Evolutionary conservation across 2,329 filamentous ascomycete species (phyloP).

Genomic region (Calonectria fujianensis): DNA sequence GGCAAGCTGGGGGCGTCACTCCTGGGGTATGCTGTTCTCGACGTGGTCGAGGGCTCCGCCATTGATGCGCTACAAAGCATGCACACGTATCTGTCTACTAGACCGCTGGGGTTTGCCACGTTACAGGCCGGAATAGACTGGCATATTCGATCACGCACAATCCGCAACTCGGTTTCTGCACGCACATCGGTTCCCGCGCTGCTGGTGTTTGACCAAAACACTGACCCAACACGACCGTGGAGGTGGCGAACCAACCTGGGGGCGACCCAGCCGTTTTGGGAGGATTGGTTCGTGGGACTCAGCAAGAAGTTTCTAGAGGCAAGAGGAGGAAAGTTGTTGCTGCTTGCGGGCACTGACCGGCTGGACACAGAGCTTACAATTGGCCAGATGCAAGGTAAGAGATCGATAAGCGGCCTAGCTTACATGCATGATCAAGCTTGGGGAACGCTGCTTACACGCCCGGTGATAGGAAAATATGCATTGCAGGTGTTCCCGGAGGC

Average conservation of each 20-base stretch:
- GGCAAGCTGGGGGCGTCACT: slow-evolving; percentile 80
- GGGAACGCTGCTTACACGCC: slow-evolving; percentile 40
- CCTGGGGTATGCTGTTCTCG: slow-evolving; percentile 91
- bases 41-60: slow-evolving; percentile 96
- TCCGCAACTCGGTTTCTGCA: slow-evolving; percentile 89
- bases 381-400: slow-evolving; percentile 93
- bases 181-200: slow-evolving; percentile 90
- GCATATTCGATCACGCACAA: slow-evolving; percentile 92
- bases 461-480: slow-evolving; percentile 86
- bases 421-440: neutral
- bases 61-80: slow-evolving; percentile 97
- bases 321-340: slow-evolving; percentile 86
- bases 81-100: slow-evolving; percentile 90
- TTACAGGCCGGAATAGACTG: slow-evolving; percentile 90
- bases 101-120: slow-evolving; percentile 86
- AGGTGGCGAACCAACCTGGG: slow-evolving; percentile 90
- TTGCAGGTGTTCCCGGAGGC: slow-evolving; percentile 95
- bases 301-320: slow-evolving; percentile 91
- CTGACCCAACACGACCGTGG: slow-evolving; percentile 73
- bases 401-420: neutral
- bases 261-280: slow-evolving; percentile 92
- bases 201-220: slow-evolving; percentile 70
- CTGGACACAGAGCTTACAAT: slow-evolving; percentile 95
- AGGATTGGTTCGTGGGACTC: slow-evolving; percentile 92
- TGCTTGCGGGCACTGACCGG: slow-evolving; percentile 92